A percentile compares a stretch with the other conserved stretches of the same genome.
Conservation (phyloP, 2,329 filamentous ascomycete genomes). For the Xylariaceae sp. region DNA sequence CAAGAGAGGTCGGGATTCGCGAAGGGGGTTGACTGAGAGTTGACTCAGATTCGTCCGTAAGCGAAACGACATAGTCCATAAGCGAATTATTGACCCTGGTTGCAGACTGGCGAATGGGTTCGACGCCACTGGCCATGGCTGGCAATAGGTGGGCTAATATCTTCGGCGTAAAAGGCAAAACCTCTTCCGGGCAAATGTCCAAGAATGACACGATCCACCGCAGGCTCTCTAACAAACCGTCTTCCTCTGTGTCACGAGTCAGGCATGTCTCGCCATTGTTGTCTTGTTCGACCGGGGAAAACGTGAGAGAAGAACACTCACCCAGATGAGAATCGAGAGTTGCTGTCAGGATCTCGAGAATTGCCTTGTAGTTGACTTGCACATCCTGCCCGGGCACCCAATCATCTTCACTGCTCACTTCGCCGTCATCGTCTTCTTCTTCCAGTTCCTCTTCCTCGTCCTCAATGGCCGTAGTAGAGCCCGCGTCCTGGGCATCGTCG, state of each 20-base stretch:
- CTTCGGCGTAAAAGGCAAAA: conserved; percentile 88
- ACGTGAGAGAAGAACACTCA: conserved; percentile 35
- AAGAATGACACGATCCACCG: conserved; percentile 96
- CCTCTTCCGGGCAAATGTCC: conserved; percentile 95
- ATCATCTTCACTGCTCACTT: conserved; percentile 71
- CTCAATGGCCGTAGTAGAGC: conserved; percentile 49
- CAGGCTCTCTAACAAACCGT: conserved; percentile 83
- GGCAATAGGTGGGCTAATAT: conserved; percentile 88
- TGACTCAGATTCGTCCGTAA: conserved; percentile 64
- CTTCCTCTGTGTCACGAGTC: conserved; percentile 60
- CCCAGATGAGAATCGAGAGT: conserved; percentile 80
- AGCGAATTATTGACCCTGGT: conserved; percentile 83
- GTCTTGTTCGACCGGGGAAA: not conserved
- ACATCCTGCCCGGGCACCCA: conserved; percentile 98
- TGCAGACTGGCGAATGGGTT: conserved; percentile 82
- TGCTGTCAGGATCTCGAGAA: conserved; percentile 83
- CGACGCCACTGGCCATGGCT: conserved; percentile 86
- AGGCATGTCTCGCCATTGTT: conserved; percentile 8
- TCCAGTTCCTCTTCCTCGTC: conserved; percentile 49
- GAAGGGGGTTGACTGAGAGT: conserved; percentile 35
- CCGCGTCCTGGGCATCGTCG: conserved; percentile 57
- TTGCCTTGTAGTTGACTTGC: conserved; percentile 85
- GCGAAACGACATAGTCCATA: conserved; percentile 88
- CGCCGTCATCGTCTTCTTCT: conserved; percentile 32
- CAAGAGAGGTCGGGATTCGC: conserved; percentile 38